Evolutionary conservation across 2,329 filamentous ascomycete species (phyloP).

Genomic region (Fusarium scirpi): DNA sequence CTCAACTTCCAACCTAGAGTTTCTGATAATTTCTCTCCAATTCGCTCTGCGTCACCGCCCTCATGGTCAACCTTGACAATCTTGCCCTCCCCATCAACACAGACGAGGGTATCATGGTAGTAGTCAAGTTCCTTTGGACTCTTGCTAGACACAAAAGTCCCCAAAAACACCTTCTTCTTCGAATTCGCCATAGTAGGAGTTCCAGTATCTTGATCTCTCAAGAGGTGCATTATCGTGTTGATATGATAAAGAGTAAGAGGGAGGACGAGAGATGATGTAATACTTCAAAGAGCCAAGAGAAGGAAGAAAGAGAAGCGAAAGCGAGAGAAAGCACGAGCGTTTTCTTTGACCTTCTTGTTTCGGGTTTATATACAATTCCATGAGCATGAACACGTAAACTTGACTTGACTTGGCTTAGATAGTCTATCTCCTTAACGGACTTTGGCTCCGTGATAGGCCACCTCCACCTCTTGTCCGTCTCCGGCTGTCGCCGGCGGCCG

Average conservation of each 20-base stretch:
- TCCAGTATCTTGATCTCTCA: background rate
- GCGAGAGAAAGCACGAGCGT: background rate
- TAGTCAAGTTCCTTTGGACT: slow-evolving; percentile 62
- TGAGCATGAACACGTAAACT: slow-evolving; percentile 10
- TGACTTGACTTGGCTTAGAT: slow-evolving; percentile 13
- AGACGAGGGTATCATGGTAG: slow-evolving; percentile 63
- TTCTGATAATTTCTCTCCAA: slow-evolving; percentile 52
- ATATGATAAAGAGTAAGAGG: background rate
- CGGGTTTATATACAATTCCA: slow-evolving; percentile 25
- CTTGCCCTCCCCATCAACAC: slow-evolving; percentile 61
- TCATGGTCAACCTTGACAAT: slow-evolving; percentile 62
- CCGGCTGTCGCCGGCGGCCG: slow-evolving; percentile 47
- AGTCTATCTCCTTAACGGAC: slow-evolving; percentile 21
- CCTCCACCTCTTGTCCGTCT: slow-evolving; percentile 32
- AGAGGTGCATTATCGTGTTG: background rate
- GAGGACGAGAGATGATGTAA: slow-evolving; percentile 11
- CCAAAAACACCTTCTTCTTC: slow-evolving; percentile 63
- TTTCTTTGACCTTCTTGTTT: background rate
- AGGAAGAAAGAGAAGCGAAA: background rate
- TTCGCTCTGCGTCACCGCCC: slow-evolving; percentile 49
- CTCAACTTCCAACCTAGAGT: slow-evolving; percentile 59
- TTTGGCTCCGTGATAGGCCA: slow-evolving; percentile 41
- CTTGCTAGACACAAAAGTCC: slow-evolving; percentile 67
- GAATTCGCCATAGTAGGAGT: slow-evolving; percentile 25
- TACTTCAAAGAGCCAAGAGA: background rate